These are phyloP conservation scores for Mrakia frigida DNA, from an alignment of 768 basidiomycete genomes.

Conservation along the genomic window DNA sequence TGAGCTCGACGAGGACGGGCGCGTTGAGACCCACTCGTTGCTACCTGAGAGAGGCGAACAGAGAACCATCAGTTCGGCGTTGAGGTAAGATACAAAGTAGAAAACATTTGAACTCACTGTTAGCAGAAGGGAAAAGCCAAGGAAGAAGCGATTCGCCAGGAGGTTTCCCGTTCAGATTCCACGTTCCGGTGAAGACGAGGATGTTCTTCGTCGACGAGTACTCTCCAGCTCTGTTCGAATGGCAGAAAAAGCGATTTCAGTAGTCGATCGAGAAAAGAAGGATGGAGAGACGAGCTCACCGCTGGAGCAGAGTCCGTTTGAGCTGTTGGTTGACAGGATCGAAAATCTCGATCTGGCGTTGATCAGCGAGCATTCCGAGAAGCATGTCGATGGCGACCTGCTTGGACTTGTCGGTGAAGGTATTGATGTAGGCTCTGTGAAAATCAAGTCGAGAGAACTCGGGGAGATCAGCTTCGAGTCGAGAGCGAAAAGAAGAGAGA, in stretches of 20 bases:
- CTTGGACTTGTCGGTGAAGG: conserved; percentile 92
- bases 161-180: conserved; percentile 89
- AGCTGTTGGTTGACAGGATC: conserved; percentile 91
- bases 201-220: conserved; percentile 74
- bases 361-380: conserved; percentile 78
- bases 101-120: not conserved
- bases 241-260: not conserved
- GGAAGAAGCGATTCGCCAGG: conserved; percentile 76
- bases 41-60: not conserved
- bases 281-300: conserved; percentile 49
- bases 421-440: conserved; percentile 88
- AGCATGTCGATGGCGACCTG: conserved; percentile 94
- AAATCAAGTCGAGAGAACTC: not conserved
- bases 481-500: not conserved
- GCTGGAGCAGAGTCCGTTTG: conserved; percentile 60
- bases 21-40: not conserved
- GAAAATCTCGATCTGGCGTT: conserved; percentile 81
- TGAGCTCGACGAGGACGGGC: not conserved
- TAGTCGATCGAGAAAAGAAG: not conserved
- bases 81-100: too few relatives aligned
- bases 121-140: conserved; percentile 74
- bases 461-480: not conserved
- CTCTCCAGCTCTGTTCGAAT: conserved; percentile 58
- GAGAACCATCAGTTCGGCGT: too few relatives aligned
- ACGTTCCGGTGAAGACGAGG: conserved; percentile 80